phyloP scores from a whole-genome alignment of 208 protist genomes.

The Leishmania amazonensis region DNA sequence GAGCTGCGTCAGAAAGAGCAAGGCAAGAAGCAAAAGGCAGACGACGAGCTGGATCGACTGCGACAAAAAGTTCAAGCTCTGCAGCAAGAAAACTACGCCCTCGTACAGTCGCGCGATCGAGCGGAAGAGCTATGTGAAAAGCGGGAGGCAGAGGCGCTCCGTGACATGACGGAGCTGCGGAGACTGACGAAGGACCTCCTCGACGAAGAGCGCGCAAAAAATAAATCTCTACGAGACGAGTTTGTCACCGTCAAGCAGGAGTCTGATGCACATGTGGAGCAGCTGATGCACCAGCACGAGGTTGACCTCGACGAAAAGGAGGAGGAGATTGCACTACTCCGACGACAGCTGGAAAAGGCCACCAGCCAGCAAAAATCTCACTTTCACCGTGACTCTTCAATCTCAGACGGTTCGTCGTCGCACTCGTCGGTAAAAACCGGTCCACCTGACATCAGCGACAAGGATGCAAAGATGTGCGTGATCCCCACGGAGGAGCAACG shows the following conservation, averaged over 20 bases:
- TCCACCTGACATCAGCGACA: background rate
- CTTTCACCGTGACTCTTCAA: slow-evolving; percentile 32
- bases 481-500: slow-evolving; percentile 23
- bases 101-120: slow-evolving; percentile 67
- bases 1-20: slow-evolving; percentile 48
- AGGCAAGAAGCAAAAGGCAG: slow-evolving; percentile 29
- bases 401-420: slow-evolving; percentile 17
- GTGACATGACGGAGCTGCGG: slow-evolving; percentile 75
- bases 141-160: slow-evolving; percentile 70
- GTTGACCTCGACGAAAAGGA: slow-evolving; percentile 43
- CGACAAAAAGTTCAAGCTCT: slow-evolving; percentile 53
- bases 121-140: slow-evolving; percentile 79
- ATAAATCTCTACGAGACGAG: slow-evolving; percentile 44
- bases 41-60: slow-evolving; percentile 56
- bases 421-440: background rate
- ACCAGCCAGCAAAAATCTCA: slow-evolving; percentile 24
- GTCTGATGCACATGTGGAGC: slow-evolving; percentile 45
- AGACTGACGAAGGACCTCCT: slow-evolving; percentile 62
- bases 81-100: slow-evolving; percentile 61
- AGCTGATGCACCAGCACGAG: slow-evolving; percentile 51
- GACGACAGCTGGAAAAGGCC: slow-evolving; percentile 47
- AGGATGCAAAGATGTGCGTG: slow-evolving; percentile 1
- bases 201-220: slow-evolving; percentile 57
- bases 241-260: slow-evolving; percentile 42
- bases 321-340: slow-evolving; percentile 48